Percentiles rank a stretch among this genome's conserved stretches.
These are phyloP conservation scores for Trebouxia sp. DNA, from an alignment of 139 green algal species.

Conservation along the genomic window DNA sequence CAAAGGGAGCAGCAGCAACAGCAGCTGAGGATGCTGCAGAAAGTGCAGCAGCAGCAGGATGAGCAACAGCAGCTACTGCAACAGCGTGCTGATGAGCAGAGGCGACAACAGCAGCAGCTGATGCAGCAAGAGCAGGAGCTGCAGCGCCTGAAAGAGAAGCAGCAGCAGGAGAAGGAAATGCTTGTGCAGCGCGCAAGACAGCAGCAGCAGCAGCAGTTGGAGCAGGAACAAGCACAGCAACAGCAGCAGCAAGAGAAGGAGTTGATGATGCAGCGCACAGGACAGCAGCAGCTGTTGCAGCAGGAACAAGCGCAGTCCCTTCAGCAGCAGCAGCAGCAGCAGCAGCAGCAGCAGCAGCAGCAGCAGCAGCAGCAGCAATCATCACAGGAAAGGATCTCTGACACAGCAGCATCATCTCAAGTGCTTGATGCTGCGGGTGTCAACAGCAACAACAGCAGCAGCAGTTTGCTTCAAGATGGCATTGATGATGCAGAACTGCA, in stretches of 20 bases:
- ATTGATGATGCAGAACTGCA: conserved; percentile 11
- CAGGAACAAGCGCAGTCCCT: too few relatives aligned
- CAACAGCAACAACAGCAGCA: not conserved
- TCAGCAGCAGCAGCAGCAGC: not conserved
- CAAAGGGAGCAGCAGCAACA: not conserved
- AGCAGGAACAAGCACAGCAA: not conserved
- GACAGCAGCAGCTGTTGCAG: conserved; percentile 1
- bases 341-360: not conserved
- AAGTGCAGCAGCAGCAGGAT: not conserved
- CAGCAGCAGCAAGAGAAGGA: not conserved
- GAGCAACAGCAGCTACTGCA: not conserved
- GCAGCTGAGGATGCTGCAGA: too few relatives aligned
- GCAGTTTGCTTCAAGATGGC: not conserved
- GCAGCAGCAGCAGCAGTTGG: conserved; percentile 1
- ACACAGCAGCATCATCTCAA: too few relatives aligned
- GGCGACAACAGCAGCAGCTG: not conserved
- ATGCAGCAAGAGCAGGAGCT: not conserved
- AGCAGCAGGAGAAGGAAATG: not conserved
- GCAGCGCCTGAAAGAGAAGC: not conserved
- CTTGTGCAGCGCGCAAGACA: not conserved
- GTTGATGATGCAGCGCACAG: not conserved
- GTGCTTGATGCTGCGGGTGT: too few relatives aligned
- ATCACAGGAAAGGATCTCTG: too few relatives aligned
- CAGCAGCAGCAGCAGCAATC: not conserved
- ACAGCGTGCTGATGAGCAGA: too few relatives aligned